A percentile compares a stretch with the other conserved stretches of the same genome.
Evolutionary conservation across 805 yeast species (phyloP).

Genomic region (Saturnispora sanitii): DNA sequence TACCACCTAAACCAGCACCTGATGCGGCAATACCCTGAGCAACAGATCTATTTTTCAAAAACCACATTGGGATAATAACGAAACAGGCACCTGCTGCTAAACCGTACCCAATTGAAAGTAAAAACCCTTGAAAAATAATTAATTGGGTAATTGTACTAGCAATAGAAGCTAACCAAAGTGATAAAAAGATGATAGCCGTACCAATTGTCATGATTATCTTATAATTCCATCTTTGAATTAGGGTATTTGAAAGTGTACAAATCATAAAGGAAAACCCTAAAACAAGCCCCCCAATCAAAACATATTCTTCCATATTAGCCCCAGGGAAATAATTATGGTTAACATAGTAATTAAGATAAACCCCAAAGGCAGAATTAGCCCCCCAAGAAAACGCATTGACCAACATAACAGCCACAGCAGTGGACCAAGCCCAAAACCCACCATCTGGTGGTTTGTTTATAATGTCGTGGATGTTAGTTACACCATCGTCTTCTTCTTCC

Average conservation of each 20-base stretch:
- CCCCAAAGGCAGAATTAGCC: slow-evolving; percentile 43
- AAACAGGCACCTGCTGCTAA: slow-evolving; percentile 28
- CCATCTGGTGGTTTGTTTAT: slow-evolving; percentile 33
- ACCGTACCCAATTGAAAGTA: slow-evolving; percentile 36
- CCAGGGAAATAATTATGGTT: slow-evolving; percentile 34
- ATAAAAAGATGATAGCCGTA: slow-evolving; percentile 30
- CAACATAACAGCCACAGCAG: slow-evolving; percentile 28
- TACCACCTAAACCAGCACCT: slow-evolving; percentile 49
- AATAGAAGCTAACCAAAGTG: slow-evolving; percentile 37
- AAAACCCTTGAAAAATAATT: slow-evolving; percentile 39
- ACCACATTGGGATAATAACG: slow-evolving; percentile 41
- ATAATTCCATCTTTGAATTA: slow-evolving; percentile 42
- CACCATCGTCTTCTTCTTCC: slow-evolving; percentile 22
- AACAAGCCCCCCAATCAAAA: slow-evolving; percentile 46
- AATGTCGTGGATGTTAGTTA: slow-evolving; percentile 23
- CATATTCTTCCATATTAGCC: slow-evolving; percentile 42
- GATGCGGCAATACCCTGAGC: slow-evolving; percentile 40
- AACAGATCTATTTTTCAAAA: slow-evolving; percentile 32
- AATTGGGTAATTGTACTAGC: slow-evolving; percentile 34
- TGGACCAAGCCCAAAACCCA: slow-evolving; percentile 40
- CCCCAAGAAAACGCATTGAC: slow-evolving; percentile 43
- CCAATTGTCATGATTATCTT: slow-evolving; percentile 36
- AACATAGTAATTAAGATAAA: slow-evolving; percentile 41
- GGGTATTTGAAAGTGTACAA: slow-evolving; percentile 45
- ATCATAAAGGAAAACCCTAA: slow-evolving; percentile 48